A percentile compares a stretch with the other conserved stretches of the same genome.
These are phyloP conservation scores for Lodderomyces oxycetoniae DNA, from an alignment of 1,139 yeast genomes.

Conservation along the genomic window DNA sequence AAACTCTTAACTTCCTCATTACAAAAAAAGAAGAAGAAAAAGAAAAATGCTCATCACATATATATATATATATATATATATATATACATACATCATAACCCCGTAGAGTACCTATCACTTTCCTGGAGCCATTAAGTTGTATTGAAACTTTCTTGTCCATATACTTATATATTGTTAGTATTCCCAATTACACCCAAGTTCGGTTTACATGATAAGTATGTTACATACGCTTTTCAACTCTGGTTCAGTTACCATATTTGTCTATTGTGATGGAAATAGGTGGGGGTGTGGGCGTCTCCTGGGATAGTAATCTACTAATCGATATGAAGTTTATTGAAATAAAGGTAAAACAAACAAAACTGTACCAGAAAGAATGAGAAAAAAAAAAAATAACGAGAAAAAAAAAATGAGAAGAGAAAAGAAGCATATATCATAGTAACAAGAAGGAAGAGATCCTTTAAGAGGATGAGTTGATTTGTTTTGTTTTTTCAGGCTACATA, in stretches of 20 bases:
- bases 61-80: not conserved
- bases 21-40: not conserved
- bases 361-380: too few relatives aligned
- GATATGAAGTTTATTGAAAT: too few relatives aligned
- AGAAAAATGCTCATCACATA: not conserved
- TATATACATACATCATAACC: conserved; percentile 65
- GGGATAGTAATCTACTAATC: too few relatives aligned
- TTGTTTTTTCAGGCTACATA: too few relatives aligned
- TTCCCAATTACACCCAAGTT: not conserved
- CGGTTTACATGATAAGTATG: not conserved
- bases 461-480: too few relatives aligned
- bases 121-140: conserved; percentile 71
- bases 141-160: conserved; percentile 70
- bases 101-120: conserved; percentile 64
- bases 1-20: not conserved
- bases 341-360: too few relatives aligned
- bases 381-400: too few relatives aligned
- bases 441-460: too few relatives aligned
- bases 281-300: too few relatives aligned
- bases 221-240: conserved; percentile 5
- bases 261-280: too few relatives aligned
- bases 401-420: too few relatives aligned
- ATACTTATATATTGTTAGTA: conserved; percentile 37
- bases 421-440: too few relatives aligned
- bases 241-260: conserved; percentile 6